Conservation (phyloP, 2,329 filamentous ascomycete genomes). For the Phialophora macrospora region DNA sequence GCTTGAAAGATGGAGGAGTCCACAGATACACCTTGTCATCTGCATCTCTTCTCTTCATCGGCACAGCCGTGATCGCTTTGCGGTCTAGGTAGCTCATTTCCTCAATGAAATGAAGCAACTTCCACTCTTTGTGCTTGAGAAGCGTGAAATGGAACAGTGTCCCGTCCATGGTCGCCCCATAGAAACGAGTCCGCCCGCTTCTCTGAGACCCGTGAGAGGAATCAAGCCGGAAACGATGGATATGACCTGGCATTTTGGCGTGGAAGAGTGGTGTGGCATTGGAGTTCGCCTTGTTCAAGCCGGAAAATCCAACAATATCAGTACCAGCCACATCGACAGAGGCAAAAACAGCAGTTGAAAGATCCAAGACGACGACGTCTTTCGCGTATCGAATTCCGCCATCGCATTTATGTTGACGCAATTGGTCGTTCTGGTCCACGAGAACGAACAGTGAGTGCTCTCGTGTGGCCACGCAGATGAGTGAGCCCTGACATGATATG, state of each 20-base stretch:
- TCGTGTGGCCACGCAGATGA: constrained; percentile 61
- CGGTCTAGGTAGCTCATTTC: constrained; percentile 62
- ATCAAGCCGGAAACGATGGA: constrained; percentile 29
- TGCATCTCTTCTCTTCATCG: constrained; percentile 18
- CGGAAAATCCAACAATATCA: constrained; percentile 29
- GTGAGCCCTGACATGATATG: constrained; percentile 53
- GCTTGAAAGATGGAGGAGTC: constrained; percentile 14
- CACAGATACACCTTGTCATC: constrained; percentile 18
- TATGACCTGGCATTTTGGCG: constrained; percentile 32
- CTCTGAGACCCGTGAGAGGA: neutral
- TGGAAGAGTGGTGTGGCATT: constrained; percentile 31
- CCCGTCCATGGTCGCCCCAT: constrained; percentile 71
- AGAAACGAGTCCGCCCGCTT: constrained; percentile 49
- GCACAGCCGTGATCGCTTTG: constrained; percentile 28
- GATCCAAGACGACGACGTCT: constrained; percentile 30
- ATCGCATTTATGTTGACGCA: constrained; percentile 46
- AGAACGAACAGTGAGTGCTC: constrained; percentile 57
- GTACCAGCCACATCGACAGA: constrained; percentile 24
- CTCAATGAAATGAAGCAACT: constrained; percentile 73
- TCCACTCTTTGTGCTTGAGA: constrained; percentile 66
- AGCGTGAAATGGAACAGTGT: constrained; percentile 72
- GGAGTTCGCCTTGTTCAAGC: constrained; percentile 24
- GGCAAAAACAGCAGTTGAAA: constrained; percentile 28
- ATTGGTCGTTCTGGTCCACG: constrained; percentile 41
- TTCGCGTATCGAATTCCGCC: constrained; percentile 26